These are phyloP conservation scores for Pseudogymnoascus sp. DNA, from an alignment of 2,329 filamentous ascomycete genomes.

Conservation along the genomic window DNA sequence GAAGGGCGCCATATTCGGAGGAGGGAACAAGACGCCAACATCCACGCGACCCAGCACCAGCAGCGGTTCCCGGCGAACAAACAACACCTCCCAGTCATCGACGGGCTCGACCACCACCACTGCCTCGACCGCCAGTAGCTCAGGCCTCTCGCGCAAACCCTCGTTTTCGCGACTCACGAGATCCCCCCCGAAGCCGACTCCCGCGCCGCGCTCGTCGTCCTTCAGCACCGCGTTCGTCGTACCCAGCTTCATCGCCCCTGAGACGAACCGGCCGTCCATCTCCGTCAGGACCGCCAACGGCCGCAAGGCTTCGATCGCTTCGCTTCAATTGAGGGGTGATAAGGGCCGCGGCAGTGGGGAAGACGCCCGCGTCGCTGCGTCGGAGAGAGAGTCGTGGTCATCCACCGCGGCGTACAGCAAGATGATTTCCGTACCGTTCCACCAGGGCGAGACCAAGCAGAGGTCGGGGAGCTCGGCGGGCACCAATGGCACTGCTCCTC, in stretches of 20 bases:
- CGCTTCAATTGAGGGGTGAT: conserved; percentile 5
- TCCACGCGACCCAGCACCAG: conserved; percentile 23
- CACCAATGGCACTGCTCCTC: background rate
- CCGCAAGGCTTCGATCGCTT: conserved; percentile 2
- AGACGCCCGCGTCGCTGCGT: background rate
- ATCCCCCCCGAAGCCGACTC: conserved; percentile 23
- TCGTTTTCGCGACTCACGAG: conserved; percentile 38
- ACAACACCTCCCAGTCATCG: conserved; percentile 17
- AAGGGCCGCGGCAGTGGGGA: conserved; percentile 1
- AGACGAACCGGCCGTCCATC: background rate
- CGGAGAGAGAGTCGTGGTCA: background rate
- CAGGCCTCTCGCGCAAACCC: conserved; percentile 44
- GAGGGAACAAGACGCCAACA: conserved; percentile 20
- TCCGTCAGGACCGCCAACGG: background rate
- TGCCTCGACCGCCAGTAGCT: conserved; percentile 34
- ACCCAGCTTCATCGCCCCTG: background rate
- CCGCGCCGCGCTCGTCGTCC: background rate
- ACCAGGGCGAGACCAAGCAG: conserved; percentile 15
- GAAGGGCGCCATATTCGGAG: conserved; percentile 11
- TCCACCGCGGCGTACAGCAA: conserved; percentile 5
- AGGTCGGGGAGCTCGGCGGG: conserved; percentile 11
- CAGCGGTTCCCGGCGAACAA: conserved; percentile 15
- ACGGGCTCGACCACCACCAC: conserved; percentile 8
- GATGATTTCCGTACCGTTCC: background rate
- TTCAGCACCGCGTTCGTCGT: background rate